Evolutionary conservation across 768 basidiomycete species (phyloP).

Genomic region (Mrakia frigida): DNA sequence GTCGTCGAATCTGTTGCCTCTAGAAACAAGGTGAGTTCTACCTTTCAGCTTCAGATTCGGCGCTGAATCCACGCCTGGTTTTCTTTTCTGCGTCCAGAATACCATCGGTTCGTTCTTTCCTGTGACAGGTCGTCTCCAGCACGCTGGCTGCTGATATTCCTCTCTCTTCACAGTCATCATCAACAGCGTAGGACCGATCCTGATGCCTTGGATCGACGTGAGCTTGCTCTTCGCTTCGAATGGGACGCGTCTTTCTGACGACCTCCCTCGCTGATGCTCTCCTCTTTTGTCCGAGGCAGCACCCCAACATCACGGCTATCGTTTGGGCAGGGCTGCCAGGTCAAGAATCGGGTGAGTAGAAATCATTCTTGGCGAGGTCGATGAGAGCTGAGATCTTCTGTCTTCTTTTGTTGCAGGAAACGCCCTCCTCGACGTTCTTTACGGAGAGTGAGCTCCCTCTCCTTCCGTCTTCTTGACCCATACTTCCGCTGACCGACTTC

Average conservation of each 20-base stretch:
- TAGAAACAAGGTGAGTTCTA: slow-evolving; percentile 24
- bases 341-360: slow-evolving; percentile 48
- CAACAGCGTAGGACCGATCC: slow-evolving; percentile 60
- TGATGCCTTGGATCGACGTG: slow-evolving; percentile 54
- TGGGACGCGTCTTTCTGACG: not conserved
- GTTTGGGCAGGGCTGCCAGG: slow-evolving; percentile 44
- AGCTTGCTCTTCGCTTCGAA: not conserved
- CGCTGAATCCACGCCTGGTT: not conserved
- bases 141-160: not conserved
- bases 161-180: slow-evolving; percentile 55
- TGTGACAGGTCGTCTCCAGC: too few species aligned
- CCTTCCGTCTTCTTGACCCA: not conserved
- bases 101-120: not conserved
- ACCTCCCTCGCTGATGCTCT: not conserved
- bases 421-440: slow-evolving; percentile 64
- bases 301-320: slow-evolving; percentile 61
- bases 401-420: slow-evolving; percentile 59
- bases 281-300: slow-evolving; percentile 36
- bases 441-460: slow-evolving; percentile 47
- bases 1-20: slow-evolving; percentile 33
- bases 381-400: not conserved
- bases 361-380: not conserved
- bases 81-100: not conserved
- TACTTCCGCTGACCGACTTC: not conserved
- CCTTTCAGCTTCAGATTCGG: not conserved